Percentiles rank a stretch among this genome's conserved stretches.
These are phyloP conservation scores for Fusarium redolens DNA, from an alignment of 2,329 filamentous ascomycete species.

Conservation along the genomic window DNA sequence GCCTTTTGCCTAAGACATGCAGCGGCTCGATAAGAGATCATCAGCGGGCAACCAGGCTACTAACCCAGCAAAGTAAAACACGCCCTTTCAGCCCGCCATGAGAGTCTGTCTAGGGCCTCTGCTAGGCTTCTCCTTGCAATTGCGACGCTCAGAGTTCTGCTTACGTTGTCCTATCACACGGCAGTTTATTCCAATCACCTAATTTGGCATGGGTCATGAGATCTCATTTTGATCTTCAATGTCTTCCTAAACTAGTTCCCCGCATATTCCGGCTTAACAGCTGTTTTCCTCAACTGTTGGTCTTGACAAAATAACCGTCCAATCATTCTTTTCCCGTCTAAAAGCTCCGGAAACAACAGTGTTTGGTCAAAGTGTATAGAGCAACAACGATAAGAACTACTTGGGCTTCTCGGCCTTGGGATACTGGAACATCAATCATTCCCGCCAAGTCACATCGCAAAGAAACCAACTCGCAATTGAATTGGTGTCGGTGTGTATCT, in stretches of 20 bases:
- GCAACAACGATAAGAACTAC: neutral
- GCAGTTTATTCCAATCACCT: constrained; percentile 24
- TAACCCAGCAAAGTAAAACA: constrained; percentile 2
- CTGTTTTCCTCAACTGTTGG: neutral
- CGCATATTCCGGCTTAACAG: constrained; percentile 2
- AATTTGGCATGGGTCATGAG: constrained; percentile 5
- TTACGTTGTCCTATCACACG: constrained; percentile 32
- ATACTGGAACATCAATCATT: constrained; percentile 20
- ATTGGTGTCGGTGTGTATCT: constrained; percentile 24
- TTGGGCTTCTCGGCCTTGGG: constrained; percentile 8
- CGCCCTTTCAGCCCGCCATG: constrained; percentile 9
- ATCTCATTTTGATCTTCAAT: constrained; percentile 8
- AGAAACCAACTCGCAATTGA: constrained; percentile 9
- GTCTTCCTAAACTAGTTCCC: constrained; percentile 3
- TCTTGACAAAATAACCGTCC: neutral
- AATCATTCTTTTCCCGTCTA: constrained; percentile 9
- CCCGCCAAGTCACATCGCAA: constrained; percentile 24
- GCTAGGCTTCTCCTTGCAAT: neutral
- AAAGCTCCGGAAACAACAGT: constrained; percentile 2
- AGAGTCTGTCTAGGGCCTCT: neutral
- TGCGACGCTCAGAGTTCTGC: neutral
- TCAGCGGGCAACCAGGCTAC: neutral
- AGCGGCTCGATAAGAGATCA: constrained; percentile 31
- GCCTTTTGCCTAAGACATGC: constrained; percentile 25
- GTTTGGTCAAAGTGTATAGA: constrained; percentile 1